Percentiles rank a stretch among this genome's conserved stretches.
Evolutionary conservation across 2,329 filamentous ascomycete species (phyloP).

Genomic region (Pseudopyricularia cyperi): DNA sequence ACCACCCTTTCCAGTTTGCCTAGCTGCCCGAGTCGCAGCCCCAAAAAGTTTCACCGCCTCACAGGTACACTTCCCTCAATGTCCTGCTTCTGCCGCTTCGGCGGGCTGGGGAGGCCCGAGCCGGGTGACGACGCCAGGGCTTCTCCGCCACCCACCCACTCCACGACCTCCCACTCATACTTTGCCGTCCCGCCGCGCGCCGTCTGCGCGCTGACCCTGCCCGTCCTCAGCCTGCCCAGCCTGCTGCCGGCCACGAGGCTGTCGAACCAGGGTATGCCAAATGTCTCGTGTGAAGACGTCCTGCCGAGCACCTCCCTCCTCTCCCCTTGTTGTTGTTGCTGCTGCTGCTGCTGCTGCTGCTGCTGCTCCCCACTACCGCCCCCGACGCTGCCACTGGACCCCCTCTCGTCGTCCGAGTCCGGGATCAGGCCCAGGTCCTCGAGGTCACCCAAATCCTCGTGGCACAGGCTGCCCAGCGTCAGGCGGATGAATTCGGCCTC

Average conservation of each 20-base stretch:
- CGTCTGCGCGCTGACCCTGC: constrained; percentile 38
- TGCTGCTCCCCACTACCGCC: constrained; percentile 7
- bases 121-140: constrained; percentile 14
- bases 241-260: constrained; percentile 64
- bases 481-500: constrained; percentile 72
- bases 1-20: no score
- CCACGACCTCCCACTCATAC: constrained; percentile 75
- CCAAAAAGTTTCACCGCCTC: no score
- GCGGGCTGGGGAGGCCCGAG: constrained; percentile 19
- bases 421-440: constrained; percentile 66
- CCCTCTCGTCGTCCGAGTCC: constrained; percentile 16
- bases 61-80: constrained; percentile 18
- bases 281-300: constrained; percentile 38
- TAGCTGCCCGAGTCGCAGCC: no score
- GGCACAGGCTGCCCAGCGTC: constrained; percentile 63
- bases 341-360: constrained; percentile 12
- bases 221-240: constrained; percentile 51
- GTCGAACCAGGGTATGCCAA: constrained; percentile 78
- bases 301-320: no score
- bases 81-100: constrained; percentile 38
- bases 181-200: constrained; percentile 51
- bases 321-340: neutral
- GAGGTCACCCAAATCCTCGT: constrained; percentile 57
- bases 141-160: constrained; percentile 42
- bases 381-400: constrained; percentile 5